Evolutionary conservation across 2,329 filamentous ascomycete genomes (phyloP), one percentile per base, ranked within the genome.

Genomic region (Verruconis gallopava): DNA sequence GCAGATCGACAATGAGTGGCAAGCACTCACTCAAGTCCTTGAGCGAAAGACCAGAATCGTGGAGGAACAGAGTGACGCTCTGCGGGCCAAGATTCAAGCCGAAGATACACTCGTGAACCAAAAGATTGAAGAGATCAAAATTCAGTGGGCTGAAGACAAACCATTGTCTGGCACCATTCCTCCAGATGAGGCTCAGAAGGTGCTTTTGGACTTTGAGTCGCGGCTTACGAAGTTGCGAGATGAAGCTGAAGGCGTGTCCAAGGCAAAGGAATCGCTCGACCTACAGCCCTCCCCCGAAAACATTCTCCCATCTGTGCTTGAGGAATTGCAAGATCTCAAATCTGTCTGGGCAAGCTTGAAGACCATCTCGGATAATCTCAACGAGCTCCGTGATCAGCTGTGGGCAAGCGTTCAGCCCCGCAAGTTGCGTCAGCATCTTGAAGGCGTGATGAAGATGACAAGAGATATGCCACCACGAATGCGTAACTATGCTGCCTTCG

Each of bases 401-500:
- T 99, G 93, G 93, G 93, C 81, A 44, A 94, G 85, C 55, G 83
- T 98, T 1, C 86, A 96, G 56, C 89, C 93, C 5, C 77, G 91
- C 48, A 98, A 96, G 64, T 77, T 98, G 45, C 78, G 91, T 28
- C 76, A 83, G 51, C 83, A 85, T 47, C 79, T 99, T 39, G 89
- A 98, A 55, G 80, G 81, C 37, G 73, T 96, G 41, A 85, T 96
- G 59, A 94, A 94, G 68, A 93, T 93, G 74, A 96, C 88, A 25
- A 96, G 94, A 65, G 89, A 96, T 48, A 96, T 98, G 91, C 91
- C 93, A 0, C 94, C 86, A 62, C 80, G 91, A 46, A 96, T 98
- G 89, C 80, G 93, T 46, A 93, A 98, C 56, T 99, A 99, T 60
- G 89, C 93, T 51, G 93, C 93, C n/a, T 99, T 98, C 57, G 93